These are phyloP conservation scores for Aureobasidium sp. DNA, from an alignment of 2,329 filamentous ascomycete genomes.

Conservation along the genomic window DNA sequence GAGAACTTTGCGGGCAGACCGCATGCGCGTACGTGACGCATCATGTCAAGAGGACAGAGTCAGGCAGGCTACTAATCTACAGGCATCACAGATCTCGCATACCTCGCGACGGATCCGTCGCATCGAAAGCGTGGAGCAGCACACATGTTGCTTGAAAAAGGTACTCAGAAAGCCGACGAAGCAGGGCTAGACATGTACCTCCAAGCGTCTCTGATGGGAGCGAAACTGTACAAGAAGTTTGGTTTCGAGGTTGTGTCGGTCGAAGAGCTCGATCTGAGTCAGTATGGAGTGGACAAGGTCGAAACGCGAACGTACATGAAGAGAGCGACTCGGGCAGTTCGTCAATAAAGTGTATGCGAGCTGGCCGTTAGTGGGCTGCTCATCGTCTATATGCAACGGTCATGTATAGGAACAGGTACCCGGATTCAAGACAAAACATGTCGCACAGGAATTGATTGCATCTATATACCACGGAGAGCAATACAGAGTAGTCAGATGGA, in stretches of 20 bases:
- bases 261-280: neutral
- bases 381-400: neutral
- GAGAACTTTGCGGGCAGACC: conserved; percentile 17
- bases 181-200: conserved; percentile 20
- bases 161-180: conserved; percentile 32
- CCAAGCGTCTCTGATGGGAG: conserved; percentile 19
- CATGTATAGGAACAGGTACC: neutral
- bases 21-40: conserved; percentile 19
- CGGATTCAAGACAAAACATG: neutral
- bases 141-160: conserved; percentile 32
- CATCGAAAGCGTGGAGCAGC: conserved; percentile 36
- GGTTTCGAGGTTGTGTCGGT: conserved; percentile 21
- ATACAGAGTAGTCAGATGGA: neutral
- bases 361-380: neutral
- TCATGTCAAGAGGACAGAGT: neutral
- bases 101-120: conserved; percentile 31
- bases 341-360: conserved; percentile 10
- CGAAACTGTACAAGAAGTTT: conserved; percentile 27
- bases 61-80: neutral
- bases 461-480: neutral
- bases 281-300: conserved; percentile 7
- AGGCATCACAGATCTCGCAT: conserved; percentile 19
- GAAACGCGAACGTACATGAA: conserved; percentile 7
- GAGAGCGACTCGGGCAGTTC: neutral
- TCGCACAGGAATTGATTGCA: neutral